Percentiles rank a stretch among this genome's conserved stretches.
Evolutionary conservation across 805 yeast species (phyloP).

Genomic region (Starmerella sp.): DNA sequence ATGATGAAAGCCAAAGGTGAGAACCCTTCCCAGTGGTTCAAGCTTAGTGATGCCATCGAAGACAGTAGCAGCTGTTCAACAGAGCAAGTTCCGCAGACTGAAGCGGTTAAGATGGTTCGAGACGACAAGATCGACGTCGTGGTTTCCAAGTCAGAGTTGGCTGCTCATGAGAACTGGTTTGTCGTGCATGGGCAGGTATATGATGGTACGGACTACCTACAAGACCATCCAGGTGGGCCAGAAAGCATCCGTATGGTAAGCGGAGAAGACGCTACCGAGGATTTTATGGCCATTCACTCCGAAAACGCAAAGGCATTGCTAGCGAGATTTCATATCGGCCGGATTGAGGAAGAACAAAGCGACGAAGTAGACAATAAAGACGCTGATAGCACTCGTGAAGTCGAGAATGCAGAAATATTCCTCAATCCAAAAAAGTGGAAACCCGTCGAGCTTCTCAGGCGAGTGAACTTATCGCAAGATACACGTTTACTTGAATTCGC

Average conservation of each 20-base stretch:
- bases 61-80: neutral
- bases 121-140: constrained; percentile 24
- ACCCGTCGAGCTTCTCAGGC: constrained; percentile 20
- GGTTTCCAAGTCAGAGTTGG: constrained; percentile 21
- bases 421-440: constrained; percentile 29
- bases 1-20: constrained; percentile 24
- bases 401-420: constrained; percentile 17
- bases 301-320: constrained; percentile 74
- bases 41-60: constrained; percentile 22
- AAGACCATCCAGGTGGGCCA: constrained; percentile 40
- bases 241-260: constrained; percentile 36
- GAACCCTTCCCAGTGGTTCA: constrained; percentile 6
- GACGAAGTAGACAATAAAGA: constrained; percentile 1
- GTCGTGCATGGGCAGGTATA: constrained; percentile 31
- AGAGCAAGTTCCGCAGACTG: neutral
- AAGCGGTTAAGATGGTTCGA: constrained; percentile 26
- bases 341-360: constrained; percentile 24
- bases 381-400: too few relatives aligned
- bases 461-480: constrained; percentile 26
- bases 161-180: constrained; percentile 26
- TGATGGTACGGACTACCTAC: constrained; percentile 29
- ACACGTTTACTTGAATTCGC: constrained; percentile 26
- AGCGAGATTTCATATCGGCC: constrained; percentile 31
- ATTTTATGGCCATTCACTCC: constrained; percentile 42
- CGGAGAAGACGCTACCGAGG: constrained; percentile 39